These are phyloP conservation scores for Fraxinus sp. DNA, from an alignment of 305 asterid genomes.

Conservation along the genomic window DNA sequence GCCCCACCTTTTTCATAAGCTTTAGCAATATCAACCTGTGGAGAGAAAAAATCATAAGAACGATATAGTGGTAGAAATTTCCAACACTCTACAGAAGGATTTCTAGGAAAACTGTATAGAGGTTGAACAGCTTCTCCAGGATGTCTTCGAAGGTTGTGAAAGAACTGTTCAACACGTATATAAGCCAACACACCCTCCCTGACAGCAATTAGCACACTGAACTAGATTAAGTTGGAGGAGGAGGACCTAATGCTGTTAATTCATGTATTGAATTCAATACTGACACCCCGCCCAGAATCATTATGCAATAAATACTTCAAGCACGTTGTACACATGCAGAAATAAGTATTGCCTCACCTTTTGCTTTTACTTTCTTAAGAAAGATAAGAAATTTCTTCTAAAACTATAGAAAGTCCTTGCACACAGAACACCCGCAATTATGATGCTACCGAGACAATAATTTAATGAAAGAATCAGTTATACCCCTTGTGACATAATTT, in stretches of 20 bases:
- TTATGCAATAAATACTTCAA: neutral
- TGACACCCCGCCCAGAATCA: neutral
- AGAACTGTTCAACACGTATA: neutral
- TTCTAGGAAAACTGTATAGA: neutral
- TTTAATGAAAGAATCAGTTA: neutral
- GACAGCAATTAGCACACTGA: neutral
- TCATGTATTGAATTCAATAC: neutral
- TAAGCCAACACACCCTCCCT: neutral
- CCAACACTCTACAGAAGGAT: neutral
- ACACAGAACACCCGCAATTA: neutral
- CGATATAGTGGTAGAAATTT: neutral
- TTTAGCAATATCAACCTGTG: slow-evolving; percentile 86
- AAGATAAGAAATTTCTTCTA: neutral
- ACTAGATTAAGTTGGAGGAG: neutral
- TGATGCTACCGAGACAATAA: neutral
- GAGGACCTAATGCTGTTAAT: neutral
- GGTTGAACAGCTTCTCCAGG: neutral
- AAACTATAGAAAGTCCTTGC: neutral
- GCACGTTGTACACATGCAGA: neutral
- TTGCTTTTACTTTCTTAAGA: neutral
- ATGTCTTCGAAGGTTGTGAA: neutral
- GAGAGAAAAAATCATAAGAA: slow-evolving; percentile 12
- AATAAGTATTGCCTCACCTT: neutral
- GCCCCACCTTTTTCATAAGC: slow-evolving; percentile 98
- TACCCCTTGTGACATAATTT: neutral